phyloP scores from a whole-genome alignment of 306 rosid species.

The Clitoria ternatea region DNA sequence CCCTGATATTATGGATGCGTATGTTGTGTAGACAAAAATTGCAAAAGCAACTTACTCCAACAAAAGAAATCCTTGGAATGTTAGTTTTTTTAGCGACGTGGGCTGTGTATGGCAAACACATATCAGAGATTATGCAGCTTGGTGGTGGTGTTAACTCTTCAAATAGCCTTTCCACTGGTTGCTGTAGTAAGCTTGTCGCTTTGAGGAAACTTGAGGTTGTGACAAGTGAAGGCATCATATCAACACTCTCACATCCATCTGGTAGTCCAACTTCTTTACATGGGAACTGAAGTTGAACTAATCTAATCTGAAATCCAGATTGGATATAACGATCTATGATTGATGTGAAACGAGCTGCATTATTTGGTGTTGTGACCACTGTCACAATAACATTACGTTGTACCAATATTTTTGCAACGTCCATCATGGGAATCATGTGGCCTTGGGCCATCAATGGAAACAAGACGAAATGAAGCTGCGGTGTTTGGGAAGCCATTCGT shows the following conservation, averaged over 20 bases:
- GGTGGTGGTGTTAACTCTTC: slow-evolving; percentile 39
- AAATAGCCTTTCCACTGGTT: slow-evolving; percentile 31
- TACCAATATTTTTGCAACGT: slow-evolving; percentile 57
- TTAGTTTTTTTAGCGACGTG: slow-evolving; percentile 30
- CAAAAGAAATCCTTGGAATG: slow-evolving; percentile 53
- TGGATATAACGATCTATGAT: slow-evolving; percentile 26
- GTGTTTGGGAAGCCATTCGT: slow-evolving; percentile 31
- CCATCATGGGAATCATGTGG: slow-evolving; percentile 84
- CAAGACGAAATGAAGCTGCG: slow-evolving; percentile 49
- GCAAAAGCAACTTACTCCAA: slow-evolving; percentile 23
- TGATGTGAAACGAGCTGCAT: slow-evolving; percentile 55
- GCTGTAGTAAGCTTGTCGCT: slow-evolving; percentile 21
- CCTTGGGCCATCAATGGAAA: slow-evolving; percentile 83
- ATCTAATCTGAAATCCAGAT: slow-evolving; percentile 26
- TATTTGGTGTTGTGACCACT: slow-evolving; percentile 62
- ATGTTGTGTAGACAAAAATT: not conserved
- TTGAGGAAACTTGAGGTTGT: not conserved
- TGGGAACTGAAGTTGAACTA: slow-evolving; percentile 52
- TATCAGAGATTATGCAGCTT: slow-evolving; percentile 49
- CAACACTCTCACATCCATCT: slow-evolving; percentile 59
- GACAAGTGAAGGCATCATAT: slow-evolving; percentile 42
- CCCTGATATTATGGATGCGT: not conserved
- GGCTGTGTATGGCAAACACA: slow-evolving; percentile 47
- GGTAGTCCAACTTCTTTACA: slow-evolving; percentile 52
- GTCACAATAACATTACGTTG: slow-evolving; percentile 44